Conservation (phyloP, 768 basidiomycete species). For the Tylopilus sp. region DNA sequence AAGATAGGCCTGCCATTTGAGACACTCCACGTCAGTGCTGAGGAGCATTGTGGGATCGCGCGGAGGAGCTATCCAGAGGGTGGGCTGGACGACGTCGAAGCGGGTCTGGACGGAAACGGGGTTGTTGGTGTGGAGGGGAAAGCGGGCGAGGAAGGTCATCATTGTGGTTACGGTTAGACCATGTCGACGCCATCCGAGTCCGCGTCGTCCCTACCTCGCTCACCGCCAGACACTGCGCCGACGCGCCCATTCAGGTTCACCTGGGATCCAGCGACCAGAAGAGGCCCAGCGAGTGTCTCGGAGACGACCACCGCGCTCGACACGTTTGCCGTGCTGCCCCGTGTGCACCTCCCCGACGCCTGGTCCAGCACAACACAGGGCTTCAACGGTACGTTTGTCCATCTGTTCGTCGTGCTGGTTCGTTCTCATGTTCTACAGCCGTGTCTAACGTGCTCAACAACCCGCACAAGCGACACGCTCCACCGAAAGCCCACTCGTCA, state of each 20-base stretch:
- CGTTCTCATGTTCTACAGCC: conserved; percentile 45
- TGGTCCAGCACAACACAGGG: conserved; percentile 85
- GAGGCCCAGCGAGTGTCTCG: conserved; percentile 70
- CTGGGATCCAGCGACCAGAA: conserved; percentile 62
- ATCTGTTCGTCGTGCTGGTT: not conserved
- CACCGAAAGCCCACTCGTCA: conserved; percentile 83
- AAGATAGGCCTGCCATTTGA: conserved; percentile 88
- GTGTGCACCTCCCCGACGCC: conserved; percentile 43
- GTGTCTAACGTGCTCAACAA: conserved; percentile 93
- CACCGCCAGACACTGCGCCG: conserved; percentile 41
- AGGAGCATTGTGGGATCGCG: conserved; percentile 35
- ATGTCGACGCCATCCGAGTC: conserved; percentile 58
- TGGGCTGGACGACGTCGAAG: conserved; percentile 33
- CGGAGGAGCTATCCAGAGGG: conserved; percentile 68
- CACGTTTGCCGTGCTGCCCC: conserved; percentile 44
- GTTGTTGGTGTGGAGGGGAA: conserved; percentile 57
- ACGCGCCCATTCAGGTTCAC: conserved; percentile 69
- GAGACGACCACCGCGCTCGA: conserved; percentile 67
- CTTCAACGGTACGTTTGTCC: conserved; percentile 68
- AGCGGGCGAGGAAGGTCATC: conserved; percentile 52
- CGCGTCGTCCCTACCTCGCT: conserved; percentile 44
- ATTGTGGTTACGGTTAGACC: conserved; percentile 26
- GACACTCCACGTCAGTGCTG: conserved; percentile 78
- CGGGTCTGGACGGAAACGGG: conserved; percentile 31
- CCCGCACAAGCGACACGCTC: conserved; percentile 78